Percentiles rank a stretch among this genome's conserved stretches.
Conservation (phyloP, 2,329 filamentous ascomycete species). For the Pestalotiopsis sp. region DNA sequence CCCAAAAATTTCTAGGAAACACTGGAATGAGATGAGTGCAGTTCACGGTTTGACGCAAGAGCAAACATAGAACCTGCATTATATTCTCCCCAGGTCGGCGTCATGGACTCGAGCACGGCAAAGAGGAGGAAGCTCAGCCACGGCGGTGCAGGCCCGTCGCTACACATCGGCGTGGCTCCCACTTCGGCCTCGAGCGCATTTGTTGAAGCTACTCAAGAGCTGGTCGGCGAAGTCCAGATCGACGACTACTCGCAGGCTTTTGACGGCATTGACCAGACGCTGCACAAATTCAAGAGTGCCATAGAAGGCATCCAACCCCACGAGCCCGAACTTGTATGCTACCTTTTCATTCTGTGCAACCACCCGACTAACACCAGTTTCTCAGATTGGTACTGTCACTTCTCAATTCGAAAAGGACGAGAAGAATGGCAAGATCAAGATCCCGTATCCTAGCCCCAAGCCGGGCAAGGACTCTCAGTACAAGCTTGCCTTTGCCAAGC, state of each 20-base stretch:
- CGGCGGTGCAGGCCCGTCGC: conserved; percentile 30
- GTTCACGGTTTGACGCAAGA: neutral
- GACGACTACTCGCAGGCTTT: conserved; percentile 55
- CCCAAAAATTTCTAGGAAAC: conserved; percentile 3
- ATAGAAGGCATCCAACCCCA: conserved; percentile 54
- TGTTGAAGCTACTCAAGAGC: conserved; percentile 60
- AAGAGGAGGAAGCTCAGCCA: conserved; percentile 53
- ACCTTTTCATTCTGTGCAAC: neutral
- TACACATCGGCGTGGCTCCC: conserved; percentile 40
- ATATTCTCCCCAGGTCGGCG: neutral
- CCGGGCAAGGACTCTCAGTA: conserved; percentile 78
- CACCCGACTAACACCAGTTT: neutral
- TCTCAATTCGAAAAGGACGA: conserved; percentile 15
- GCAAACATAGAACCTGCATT: neutral
- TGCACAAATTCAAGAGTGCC: conserved; percentile 53
- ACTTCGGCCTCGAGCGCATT: conserved; percentile 54
- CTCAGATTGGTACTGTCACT: conserved; percentile 67
- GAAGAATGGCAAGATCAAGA: conserved; percentile 29
- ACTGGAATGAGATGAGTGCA: neutral
- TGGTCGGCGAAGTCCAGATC: conserved; percentile 55
- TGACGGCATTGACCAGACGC: conserved; percentile 46
- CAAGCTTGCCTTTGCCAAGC: conserved; percentile 76
- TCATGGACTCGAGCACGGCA: conserved; percentile 46
- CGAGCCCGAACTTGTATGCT: conserved; percentile 51
- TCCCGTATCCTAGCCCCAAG: conserved; percentile 83